Evolutionary conservation across 2,329 filamentous ascomycete genomes (phyloP).

Genomic region (Arthrocladium fulminans): DNA sequence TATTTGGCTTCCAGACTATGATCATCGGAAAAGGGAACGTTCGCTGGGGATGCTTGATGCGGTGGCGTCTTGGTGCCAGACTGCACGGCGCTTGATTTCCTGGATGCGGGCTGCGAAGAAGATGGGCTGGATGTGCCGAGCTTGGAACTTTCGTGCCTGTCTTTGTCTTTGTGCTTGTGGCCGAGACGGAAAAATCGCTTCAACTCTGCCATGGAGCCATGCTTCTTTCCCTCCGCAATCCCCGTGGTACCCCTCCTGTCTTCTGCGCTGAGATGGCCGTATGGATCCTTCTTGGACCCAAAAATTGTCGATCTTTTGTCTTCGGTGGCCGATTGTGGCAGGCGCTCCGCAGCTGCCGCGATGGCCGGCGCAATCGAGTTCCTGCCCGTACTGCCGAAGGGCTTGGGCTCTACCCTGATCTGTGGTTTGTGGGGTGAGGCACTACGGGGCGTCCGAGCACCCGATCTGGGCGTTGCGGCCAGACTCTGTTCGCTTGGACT

Average conservation of each 20-base stretch:
- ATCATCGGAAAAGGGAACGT: constrained; percentile 84
- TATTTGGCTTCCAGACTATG: constrained; percentile 86
- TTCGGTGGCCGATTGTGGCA: constrained; percentile 35
- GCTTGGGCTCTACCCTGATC: constrained; percentile 12
- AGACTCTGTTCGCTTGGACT: constrained; percentile 54
- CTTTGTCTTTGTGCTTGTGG: constrained; percentile 50
- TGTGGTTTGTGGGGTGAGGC: constrained; percentile 32
- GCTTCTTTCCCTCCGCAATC: constrained; percentile 41
- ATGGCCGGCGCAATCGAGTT: constrained; percentile 22
- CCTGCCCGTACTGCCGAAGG: constrained; percentile 22
- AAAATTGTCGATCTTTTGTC: constrained; percentile 50
- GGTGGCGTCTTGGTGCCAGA: constrained; percentile 44
- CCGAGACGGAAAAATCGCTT: constrained; percentile 93
- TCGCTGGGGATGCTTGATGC: constrained; percentile 42
- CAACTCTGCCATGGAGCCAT: constrained; percentile 84
- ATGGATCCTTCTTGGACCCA: constrained; percentile 43
- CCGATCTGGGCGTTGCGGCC: constrained; percentile 44
- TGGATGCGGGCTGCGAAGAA: constrained; percentile 44
- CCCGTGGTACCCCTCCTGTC: constrained; percentile 23
- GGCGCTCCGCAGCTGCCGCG: constrained; percentile 24
- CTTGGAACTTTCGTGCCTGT: constrained; percentile 29
- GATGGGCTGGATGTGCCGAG: constrained; percentile 44
- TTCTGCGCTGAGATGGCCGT: constrained; percentile 40
- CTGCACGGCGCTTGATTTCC: constrained; percentile 46
- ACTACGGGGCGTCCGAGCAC: constrained; percentile 35